These are phyloP conservation scores for Selenicereus undatus DNA, from an alignment of 148 eudicot species.

Conservation along the genomic window DNA sequence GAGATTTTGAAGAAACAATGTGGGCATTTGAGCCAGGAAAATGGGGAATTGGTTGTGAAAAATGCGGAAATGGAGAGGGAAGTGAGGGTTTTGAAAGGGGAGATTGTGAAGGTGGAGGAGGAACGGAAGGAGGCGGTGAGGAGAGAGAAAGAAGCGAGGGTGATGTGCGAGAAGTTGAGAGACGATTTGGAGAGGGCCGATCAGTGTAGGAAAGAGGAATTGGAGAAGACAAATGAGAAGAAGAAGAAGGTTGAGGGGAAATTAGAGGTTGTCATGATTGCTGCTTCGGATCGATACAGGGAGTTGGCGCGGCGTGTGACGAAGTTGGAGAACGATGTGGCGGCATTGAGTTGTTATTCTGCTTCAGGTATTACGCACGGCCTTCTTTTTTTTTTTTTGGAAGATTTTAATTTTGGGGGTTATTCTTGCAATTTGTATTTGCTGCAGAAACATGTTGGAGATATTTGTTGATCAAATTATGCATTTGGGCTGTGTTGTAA, in stretches of 20 bases:
- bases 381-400: neutral
- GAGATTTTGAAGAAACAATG: constrained; percentile 11
- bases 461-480: neutral
- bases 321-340: neutral
- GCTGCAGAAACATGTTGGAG: neutral
- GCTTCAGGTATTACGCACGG: neutral
- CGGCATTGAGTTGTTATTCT: neutral
- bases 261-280: neutral
- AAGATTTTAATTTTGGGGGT: no score
- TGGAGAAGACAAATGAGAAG: neutral
- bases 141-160: neutral
- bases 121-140: neutral
- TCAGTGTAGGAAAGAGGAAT: neutral
- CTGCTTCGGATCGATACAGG: neutral
- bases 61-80: neutral
- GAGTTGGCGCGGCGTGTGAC: neutral
- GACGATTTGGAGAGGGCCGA: neutral
- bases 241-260: neutral
- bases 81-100: neutral
- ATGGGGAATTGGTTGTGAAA: neutral
- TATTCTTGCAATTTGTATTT: neutral
- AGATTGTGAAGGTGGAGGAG: neutral
- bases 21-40: neutral
- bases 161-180: neutral
- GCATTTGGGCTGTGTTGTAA: neutral